phyloP scores from a whole-genome alignment of 441 rosid species.

The Caryocar brasiliense region DNA sequence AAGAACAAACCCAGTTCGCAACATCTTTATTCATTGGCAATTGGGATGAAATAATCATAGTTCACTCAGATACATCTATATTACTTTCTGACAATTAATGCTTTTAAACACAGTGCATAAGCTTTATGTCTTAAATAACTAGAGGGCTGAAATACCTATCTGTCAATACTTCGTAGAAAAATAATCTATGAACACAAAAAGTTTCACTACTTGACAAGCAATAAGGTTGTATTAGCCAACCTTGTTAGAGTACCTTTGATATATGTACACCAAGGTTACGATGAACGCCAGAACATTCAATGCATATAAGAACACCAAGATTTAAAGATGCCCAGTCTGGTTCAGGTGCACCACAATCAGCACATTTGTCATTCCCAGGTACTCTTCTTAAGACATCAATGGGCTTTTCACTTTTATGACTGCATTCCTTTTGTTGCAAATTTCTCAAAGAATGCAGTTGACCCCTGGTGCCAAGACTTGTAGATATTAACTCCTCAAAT shows the following conservation, averaged over 20 bases:
- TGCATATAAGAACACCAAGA: conserved; percentile 88
- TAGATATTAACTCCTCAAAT: conserved; percentile 37
- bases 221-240: background rate
- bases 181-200: background rate
- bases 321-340: conserved; percentile 99
- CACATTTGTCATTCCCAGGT: conserved; percentile 82
- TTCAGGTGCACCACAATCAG: conserved; percentile 91
- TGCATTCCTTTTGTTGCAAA: conserved; percentile 41
- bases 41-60: too few species aligned
- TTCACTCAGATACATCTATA: too few species aligned
- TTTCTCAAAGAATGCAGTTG: conserved; percentile 45
- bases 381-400: conserved; percentile 67
- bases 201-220: background rate
- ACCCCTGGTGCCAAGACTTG: conserved; percentile 31
- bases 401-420: conserved; percentile 56
- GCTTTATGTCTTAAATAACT: too few species aligned
- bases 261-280: conserved; percentile 97
- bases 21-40: too few species aligned
- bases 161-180: background rate
- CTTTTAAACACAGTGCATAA: too few species aligned
- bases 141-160: background rate
- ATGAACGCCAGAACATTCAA: conserved; percentile 93
- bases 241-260: conserved; percentile 54
- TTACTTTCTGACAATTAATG: too few species aligned
- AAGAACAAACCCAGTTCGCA: background rate